Conservation (phyloP, 306 rosid species). For the Acmispon strigosus region DNA sequence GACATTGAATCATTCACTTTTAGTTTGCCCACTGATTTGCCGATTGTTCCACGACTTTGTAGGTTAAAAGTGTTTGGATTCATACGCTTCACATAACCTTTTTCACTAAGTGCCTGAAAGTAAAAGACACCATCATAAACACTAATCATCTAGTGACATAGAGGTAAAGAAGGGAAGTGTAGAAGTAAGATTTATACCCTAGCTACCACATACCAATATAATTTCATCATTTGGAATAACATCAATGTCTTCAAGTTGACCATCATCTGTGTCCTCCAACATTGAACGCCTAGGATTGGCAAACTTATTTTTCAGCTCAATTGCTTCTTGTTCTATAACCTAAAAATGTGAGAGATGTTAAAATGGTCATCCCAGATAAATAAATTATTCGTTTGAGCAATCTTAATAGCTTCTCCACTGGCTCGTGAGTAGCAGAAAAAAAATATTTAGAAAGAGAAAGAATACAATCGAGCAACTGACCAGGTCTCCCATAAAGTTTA, state of each 20-base stretch:
- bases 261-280: constrained; percentile 77
- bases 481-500: neutral
- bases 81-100: constrained; percentile 95
- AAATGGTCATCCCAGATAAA: neutral
- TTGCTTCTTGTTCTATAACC: constrained; percentile 85
- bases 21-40: constrained; percentile 97
- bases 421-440: neutral
- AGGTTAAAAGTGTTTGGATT: constrained; percentile 84
- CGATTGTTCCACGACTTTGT: constrained; percentile 94
- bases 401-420: neutral
- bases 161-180: neutral
- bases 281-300: constrained; percentile 72
- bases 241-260: constrained; percentile 96
- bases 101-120: constrained; percentile 83
- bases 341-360: constrained; percentile 21
- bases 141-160: neutral
- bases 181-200: neutral
- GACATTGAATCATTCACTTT: constrained; percentile 94
- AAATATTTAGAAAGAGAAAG: neutral
- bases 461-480: neutral
- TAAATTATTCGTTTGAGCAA: neutral
- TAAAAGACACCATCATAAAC: constrained; percentile 11
- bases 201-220: constrained; percentile 60
- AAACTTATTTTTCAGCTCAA: constrained; percentile 78
- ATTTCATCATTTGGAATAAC: constrained; percentile 94